Evolutionary conservation across 1,284 basidiomycete species (phyloP).

Genomic region (Schizopora paradoxa): DNA sequence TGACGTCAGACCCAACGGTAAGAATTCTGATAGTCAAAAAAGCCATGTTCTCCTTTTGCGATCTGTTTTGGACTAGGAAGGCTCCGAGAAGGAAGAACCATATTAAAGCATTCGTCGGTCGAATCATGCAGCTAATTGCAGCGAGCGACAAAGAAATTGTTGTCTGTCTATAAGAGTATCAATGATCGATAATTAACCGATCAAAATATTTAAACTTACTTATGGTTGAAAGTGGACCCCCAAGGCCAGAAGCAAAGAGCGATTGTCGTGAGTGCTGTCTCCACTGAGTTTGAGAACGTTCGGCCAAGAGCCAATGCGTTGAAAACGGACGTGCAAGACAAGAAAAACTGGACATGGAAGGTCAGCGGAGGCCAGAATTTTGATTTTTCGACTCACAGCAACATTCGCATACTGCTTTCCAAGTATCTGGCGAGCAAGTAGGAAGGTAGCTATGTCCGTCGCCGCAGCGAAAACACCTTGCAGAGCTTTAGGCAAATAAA

Average conservation of each 20-base stretch:
- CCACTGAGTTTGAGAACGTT: slow-evolving; percentile 90
- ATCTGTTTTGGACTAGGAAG: slow-evolving; percentile 48
- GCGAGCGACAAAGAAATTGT: slow-evolving; percentile 37
- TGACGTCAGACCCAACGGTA: slow-evolving; percentile 24
- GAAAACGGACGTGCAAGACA: slow-evolving; percentile 86
- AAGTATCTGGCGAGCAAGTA: slow-evolving; percentile 56
- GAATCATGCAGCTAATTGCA: slow-evolving; percentile 72
- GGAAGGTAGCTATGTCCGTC: slow-evolving; percentile 74
- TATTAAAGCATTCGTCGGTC: slow-evolving; percentile 83
- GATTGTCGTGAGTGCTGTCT: slow-evolving; percentile 79
- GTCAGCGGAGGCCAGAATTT: slow-evolving; percentile 1
- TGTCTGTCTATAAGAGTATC: slow-evolving; percentile 3
- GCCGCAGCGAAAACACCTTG: slow-evolving; percentile 78
- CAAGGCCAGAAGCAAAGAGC: slow-evolving; percentile 82
- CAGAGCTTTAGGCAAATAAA: slow-evolving; percentile 67
- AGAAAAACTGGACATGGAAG: slow-evolving; percentile 58
- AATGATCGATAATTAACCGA: neutral
- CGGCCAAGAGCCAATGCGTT: slow-evolving; percentile 80
- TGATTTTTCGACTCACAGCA: slow-evolving; percentile 47
- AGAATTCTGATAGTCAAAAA: slow-evolving; percentile 27
- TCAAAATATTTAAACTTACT: neutral
- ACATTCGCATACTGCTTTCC: slow-evolving; percentile 55
- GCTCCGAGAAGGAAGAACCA: slow-evolving; percentile 69
- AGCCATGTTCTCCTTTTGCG: slow-evolving; percentile 29
- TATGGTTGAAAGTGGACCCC: slow-evolving; percentile 31